phyloP scores from a whole-genome alignment of 2,329 filamentous ascomycete species.

The Nothophaeocryptopus gaeumannii region DNA sequence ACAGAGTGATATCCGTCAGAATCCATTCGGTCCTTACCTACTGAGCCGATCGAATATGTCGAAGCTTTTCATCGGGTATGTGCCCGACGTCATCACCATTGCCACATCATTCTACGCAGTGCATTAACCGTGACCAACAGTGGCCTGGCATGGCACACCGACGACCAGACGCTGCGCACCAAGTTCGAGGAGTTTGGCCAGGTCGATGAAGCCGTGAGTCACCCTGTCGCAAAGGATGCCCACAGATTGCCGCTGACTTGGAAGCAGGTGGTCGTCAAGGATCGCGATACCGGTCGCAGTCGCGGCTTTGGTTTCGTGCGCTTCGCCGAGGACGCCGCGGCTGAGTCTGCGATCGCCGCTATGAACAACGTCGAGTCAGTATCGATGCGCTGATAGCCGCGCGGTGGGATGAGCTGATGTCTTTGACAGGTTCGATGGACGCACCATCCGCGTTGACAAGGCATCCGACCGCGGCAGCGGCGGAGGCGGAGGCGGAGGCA shows the following conservation, averaged over 20 bases:
- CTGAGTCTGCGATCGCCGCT: slow-evolving; percentile 68
- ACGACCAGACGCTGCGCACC: slow-evolving; percentile 77
- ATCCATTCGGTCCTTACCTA: slow-evolving; percentile 33
- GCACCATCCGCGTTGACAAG: slow-evolving; percentile 91
- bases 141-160: slow-evolving; percentile 97
- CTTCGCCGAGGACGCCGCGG: slow-evolving; percentile 73
- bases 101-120: not conserved
- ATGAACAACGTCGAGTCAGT: slow-evolving; percentile 92
- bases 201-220: slow-evolving; percentile 91
- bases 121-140: slow-evolving; percentile 47
- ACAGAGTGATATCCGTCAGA: slow-evolving; percentile 8
- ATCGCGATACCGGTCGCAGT: slow-evolving; percentile 93
- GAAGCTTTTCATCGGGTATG: slow-evolving; percentile 93
- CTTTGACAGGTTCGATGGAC: slow-evolving; percentile 76
- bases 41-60: slow-evolving; percentile 60
- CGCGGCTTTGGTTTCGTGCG: slow-evolving; percentile 97
- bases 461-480: slow-evolving; percentile 76
- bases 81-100: slow-evolving; percentile 12
- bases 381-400: too few relatives aligned
- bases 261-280: slow-evolving; percentile 87
- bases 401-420: too few relatives aligned
- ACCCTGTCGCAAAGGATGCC: not conserved
- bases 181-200: slow-evolving; percentile 91
- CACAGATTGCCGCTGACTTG: slow-evolving; percentile 6
- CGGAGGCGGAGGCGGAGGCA: slow-evolving; percentile 54